Base-by-base conservation (phyloP, 768 basidiomycete species). In the Mrakia hoshinonis region DNA sequence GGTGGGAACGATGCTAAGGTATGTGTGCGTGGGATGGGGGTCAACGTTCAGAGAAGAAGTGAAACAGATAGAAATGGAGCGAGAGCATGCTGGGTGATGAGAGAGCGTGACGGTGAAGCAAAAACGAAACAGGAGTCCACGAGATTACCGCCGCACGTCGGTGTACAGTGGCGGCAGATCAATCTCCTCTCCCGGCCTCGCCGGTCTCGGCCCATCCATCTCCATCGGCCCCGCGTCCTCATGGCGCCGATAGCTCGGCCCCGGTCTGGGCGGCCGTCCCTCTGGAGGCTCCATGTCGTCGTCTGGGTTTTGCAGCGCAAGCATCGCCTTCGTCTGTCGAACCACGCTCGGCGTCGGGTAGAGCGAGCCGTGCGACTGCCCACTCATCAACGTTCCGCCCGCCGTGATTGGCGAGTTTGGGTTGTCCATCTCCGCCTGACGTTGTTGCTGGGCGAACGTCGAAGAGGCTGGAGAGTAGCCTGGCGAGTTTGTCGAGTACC, bases 91-190 rank as follows among this genome's bases (percentile, higher is more conserved):
- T n/a, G 29, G 22, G 9, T 34, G 60, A 61, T 18, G n/a, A n/a
- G n/a, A n/a, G n/a, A n/a, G n/a, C n/a, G n/a, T n/a, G n/a, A n/a
- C n/a, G n/a, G n/a, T 22, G 29, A 5, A 61, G 38, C 7, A 61
- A 61, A 61, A 24, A 61, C 5, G 38, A 31, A 26, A 24, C 9
- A 34, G 38, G 60, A 24, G 31, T 34, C 31, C 11, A 24, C 24
- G 38, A n/a, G 9, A 15, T 46, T 31, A 54, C 43, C 51, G 22
- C 18, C 43, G 24, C 18, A 68, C 9, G 22, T 69, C 68, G 3
- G 55, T 38, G 47, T 69, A 69, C 54, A 69, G 22, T 24, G 68
- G 68, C 29, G 68, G 68, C n/a, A 69, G 51, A 29, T 69, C 68
- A 34, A 69, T 39, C 68, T 26, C 43, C 68, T 62, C 68, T 7